Conservation (phyloP, 2,329 filamentous ascomycete genomes). For the Colletotrichum incanum region DNA sequence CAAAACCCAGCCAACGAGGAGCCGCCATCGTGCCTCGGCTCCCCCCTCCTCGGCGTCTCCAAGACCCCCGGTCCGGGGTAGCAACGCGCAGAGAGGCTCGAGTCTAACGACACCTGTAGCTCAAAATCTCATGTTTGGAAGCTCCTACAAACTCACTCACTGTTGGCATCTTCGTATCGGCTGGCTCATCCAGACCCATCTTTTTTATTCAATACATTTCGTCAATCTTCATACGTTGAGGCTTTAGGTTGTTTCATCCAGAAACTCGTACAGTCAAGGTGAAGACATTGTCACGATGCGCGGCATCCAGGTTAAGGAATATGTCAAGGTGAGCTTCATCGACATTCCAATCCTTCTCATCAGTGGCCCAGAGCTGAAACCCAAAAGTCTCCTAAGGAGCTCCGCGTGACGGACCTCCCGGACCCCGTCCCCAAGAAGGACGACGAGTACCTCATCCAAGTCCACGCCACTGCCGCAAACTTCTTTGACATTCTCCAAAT, state of each 20-base stretch:
- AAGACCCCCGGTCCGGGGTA: slow-evolving; percentile 35
- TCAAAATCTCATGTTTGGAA: not conserved
- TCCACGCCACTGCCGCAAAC: slow-evolving; percentile 91
- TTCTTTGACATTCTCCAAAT: slow-evolving; percentile 98
- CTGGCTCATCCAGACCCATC: not conserved
- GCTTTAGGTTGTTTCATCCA: not conserved
- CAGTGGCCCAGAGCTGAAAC: not conserved
- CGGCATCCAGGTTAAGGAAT: slow-evolving; percentile 81
- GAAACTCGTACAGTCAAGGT: not conserved
- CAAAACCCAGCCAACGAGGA: slow-evolving; percentile 13
- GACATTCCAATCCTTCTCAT: not conserved
- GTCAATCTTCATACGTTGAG: not conserved
- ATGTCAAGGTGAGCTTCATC: slow-evolving; percentile 74
- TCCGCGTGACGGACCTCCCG: slow-evolving; percentile 81
- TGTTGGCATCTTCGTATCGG: not conserved
- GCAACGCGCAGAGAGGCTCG: slow-evolving; percentile 29
- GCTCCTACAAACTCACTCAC: not conserved
- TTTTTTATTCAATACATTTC: not conserved
- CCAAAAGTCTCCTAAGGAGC: slow-evolving; percentile 80
- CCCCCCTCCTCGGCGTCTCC: slow-evolving; percentile 26
- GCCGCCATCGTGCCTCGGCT: slow-evolving; percentile 34
- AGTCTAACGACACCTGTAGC: slow-evolving; percentile 18
- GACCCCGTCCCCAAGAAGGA: slow-evolving; percentile 79
- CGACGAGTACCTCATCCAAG: slow-evolving; percentile 87
- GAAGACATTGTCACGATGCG: slow-evolving; percentile 71